phyloP scores from a whole-genome alignment of 768 basidiomycete species.

The Suillus americanus region DNA sequence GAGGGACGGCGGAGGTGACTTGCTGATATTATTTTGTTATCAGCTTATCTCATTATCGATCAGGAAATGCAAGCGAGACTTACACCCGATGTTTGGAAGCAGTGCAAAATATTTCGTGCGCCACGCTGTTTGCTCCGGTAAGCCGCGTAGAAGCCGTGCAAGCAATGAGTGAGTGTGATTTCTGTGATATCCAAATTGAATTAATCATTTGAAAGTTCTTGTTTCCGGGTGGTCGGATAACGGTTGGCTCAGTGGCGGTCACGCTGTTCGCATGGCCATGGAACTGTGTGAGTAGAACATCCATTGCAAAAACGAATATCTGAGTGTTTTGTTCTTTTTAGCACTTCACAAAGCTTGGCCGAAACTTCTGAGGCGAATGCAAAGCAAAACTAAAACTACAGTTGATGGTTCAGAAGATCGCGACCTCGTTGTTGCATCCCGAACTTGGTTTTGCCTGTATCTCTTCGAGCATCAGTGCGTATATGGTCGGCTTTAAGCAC shows the following conservation, averaged over 20 bases:
- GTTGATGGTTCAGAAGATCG: constrained; percentile 61
- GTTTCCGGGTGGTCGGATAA: constrained; percentile 95
- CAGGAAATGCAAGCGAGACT: constrained; percentile 74
- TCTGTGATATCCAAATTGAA: not conserved
- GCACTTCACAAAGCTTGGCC: constrained; percentile 95
- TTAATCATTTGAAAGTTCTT: constrained; percentile 52
- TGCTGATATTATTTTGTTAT: not conserved
- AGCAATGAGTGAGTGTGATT: constrained; percentile 75
- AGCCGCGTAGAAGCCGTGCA: constrained; percentile 85
- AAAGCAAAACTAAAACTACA: constrained; percentile 47
- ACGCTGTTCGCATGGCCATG: constrained; percentile 97
- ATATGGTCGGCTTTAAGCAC: not conserved
- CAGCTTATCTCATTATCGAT: constrained; percentile 12
- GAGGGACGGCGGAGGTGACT: constrained; percentile 81
- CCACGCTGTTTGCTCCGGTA: constrained; percentile 86
- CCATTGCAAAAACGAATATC: not conserved
- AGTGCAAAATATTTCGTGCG: constrained; percentile 81
- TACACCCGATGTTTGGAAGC: constrained; percentile 77
- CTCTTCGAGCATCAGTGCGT: constrained; percentile 93
- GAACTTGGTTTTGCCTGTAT: constrained; percentile 93
- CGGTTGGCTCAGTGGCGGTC: constrained; percentile 93
- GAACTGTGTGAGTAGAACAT: constrained; percentile 67
- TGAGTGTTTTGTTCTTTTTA: constrained; percentile 26
- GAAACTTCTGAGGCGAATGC: constrained; percentile 74
- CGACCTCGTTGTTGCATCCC: constrained; percentile 75